These are phyloP conservation scores for Apiospora marii DNA, from an alignment of 2,329 filamentous ascomycete genomes.

Conservation along the genomic window DNA sequence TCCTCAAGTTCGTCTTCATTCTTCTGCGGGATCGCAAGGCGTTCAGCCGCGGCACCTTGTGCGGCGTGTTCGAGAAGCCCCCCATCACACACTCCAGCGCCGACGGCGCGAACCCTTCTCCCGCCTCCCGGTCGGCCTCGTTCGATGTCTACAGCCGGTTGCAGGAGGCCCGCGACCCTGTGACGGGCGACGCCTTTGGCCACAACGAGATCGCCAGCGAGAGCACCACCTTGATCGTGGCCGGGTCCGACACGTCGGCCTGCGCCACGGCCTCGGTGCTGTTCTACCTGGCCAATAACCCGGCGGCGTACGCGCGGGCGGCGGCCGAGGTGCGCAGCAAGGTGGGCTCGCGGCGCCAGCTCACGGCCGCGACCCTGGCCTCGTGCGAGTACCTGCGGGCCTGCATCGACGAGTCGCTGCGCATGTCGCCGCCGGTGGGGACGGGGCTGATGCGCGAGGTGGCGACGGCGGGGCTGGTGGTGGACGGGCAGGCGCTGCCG, in stretches of 20 bases:
- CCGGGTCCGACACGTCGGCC: constrained; percentile 27
- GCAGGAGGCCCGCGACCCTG: constrained; percentile 22
- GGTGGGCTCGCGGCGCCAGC: too few species aligned
- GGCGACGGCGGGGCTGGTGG: constrained; percentile 17
- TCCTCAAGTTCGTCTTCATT: too few species aligned
- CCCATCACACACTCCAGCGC: too few species aligned
- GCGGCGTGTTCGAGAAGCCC: too few species aligned
- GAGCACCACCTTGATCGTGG: constrained; percentile 26
- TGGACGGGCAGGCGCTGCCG: background rate
- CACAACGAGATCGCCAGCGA: constrained; percentile 24
- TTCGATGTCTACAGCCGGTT: constrained; percentile 25
- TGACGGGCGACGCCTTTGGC: constrained; percentile 24
- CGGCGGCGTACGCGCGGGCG: constrained; percentile 10
- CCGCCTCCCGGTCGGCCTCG: too few species aligned
- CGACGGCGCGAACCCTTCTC: too few species aligned
- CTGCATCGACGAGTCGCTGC: constrained; percentile 21
- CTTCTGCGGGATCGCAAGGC: too few species aligned
- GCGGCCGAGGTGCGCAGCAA: constrained; percentile 27
- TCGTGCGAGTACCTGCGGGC: background rate
- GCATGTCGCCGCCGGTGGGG: constrained; percentile 27
- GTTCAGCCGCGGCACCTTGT: too few species aligned
- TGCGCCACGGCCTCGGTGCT: constrained; percentile 17
- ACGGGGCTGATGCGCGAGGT: constrained; percentile 25
- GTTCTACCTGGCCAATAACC: constrained; percentile 25
- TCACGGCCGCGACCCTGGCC: too few species aligned